Evolutionary conservation across 345 rosid species (phyloP).

Genomic region (Gossypium mustelinum): DNA sequence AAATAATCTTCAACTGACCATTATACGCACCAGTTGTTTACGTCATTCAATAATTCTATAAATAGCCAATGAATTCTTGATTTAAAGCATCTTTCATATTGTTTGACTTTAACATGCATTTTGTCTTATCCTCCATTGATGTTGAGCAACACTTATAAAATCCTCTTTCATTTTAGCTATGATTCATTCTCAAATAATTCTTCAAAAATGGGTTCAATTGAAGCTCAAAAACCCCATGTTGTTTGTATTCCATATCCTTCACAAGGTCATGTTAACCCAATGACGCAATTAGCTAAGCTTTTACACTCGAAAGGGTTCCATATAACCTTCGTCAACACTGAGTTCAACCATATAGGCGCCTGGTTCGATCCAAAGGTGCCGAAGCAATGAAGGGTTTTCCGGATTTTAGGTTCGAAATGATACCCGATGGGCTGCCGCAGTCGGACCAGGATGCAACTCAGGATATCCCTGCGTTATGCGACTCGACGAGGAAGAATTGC

Average conservation of each 20-base stretch:
- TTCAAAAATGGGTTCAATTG: background rate
- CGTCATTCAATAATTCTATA: background rate
- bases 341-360: conserved; percentile 28
- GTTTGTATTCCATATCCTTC: conserved; percentile 15
- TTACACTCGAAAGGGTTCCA: conserved; percentile 32
- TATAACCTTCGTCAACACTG: conserved; percentile 39
- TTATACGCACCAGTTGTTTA: background rate
- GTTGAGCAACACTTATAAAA: background rate
- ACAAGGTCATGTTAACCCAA: conserved; percentile 17
- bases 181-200: background rate
- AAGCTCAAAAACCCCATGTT: background rate
- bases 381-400: conserved; percentile 25
- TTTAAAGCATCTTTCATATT: background rate
- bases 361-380: conserved; percentile 26
- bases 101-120: background rate
- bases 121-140: background rate
- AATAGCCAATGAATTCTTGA: background rate
- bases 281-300: conserved; percentile 17
- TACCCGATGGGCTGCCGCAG: conserved; percentile 29
- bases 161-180: no score
- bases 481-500: conserved; percentile 24
- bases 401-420: conserved; percentile 29
- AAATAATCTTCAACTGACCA: background rate
- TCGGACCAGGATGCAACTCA: conserved; percentile 28
- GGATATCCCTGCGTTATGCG: conserved; percentile 12